Conservation (phyloP, 805 yeast genomes). For the Wickerhamomyces chaumierensis region DNA sequence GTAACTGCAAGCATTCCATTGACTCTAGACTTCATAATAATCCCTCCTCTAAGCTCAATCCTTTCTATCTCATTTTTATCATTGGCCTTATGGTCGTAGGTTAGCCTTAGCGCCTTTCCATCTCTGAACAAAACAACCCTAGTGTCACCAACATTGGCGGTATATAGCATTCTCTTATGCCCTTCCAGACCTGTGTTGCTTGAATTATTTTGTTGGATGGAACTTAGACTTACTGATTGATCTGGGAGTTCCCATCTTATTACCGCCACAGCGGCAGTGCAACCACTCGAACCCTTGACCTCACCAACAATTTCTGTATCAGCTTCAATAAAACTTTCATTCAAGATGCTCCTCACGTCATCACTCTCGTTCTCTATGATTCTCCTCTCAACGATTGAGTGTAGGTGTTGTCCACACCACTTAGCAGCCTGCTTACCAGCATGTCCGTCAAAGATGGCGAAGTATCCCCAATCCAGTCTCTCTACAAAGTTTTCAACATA, state of each 20-base stretch:
- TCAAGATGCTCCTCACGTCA: conserved; percentile 57
- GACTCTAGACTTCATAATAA: conserved; percentile 81
- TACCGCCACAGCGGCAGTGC: conserved; percentile 93
- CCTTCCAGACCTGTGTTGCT: conserved; percentile 18
- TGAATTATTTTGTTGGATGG: neutral
- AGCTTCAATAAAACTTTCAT: conserved; percentile 61
- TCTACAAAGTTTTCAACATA: conserved; percentile 91
- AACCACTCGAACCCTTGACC: conserved; percentile 69
- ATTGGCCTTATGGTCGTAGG: conserved; percentile 90
- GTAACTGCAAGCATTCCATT: conserved; percentile 95
- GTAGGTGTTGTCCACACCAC: conserved; percentile 88
- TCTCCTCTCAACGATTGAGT: conserved; percentile 50
- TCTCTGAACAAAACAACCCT: conserved; percentile 67
- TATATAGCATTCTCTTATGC: conserved; percentile 70
- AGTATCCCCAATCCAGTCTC: conserved; percentile 83
- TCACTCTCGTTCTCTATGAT: conserved; percentile 34
- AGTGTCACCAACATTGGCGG: conserved; percentile 94
- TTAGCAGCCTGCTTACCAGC: conserved; percentile 90
- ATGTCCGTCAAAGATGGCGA: conserved; percentile 95
- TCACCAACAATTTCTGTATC: conserved; percentile 56
- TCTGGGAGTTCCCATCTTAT: conserved; percentile 65
- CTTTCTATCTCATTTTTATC: conserved; percentile 70
- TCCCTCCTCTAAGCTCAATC: conserved; percentile 71
- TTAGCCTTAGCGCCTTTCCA: conserved; percentile 66
- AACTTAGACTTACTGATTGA: conserved; percentile 1